phyloP scores from a whole-genome alignment of 1,139 yeast genomes.

The Yamadazyma buinensis region DNA sequence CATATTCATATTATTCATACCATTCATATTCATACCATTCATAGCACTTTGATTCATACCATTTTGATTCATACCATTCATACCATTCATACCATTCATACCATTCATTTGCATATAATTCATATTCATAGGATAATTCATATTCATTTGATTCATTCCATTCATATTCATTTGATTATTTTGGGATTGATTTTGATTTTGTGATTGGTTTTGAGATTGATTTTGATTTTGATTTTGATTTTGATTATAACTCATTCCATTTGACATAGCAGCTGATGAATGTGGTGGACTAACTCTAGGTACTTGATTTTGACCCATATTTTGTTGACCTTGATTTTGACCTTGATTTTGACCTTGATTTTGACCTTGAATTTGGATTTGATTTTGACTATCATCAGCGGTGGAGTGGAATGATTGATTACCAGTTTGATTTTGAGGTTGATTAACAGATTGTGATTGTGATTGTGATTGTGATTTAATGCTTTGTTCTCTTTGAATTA shows the following conservation, averaged over 20 bases:
- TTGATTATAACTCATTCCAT: no score
- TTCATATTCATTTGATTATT: slow-evolving; percentile 1
- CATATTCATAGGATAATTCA: not conserved
- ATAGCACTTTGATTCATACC: slow-evolving; percentile 7
- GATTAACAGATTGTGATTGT: not conserved
- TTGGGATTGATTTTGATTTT: slow-evolving; percentile 2
- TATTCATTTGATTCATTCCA: slow-evolving; percentile 4
- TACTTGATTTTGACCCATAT: slow-evolving; percentile 3
- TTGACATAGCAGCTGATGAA: no score
- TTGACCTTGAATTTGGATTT: no score
- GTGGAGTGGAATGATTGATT: no score
- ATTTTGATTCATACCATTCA: slow-evolving; percentile 5
- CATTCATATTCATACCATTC: no score
- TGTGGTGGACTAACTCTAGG: not conserved
- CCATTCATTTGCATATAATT: slow-evolving; percentile 4
- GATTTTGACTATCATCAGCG: no score
- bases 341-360: no score
- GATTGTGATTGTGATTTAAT: slow-evolving; percentile 1
- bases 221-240: not conserved
- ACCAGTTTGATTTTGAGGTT: not conserved
- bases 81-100: slow-evolving; percentile 8
- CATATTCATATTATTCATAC: no score
- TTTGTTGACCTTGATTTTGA: not conserved
- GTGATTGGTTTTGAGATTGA: slow-evolving; percentile 6
- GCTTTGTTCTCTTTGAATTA: slow-evolving; percentile 33